These are phyloP conservation scores for Udeniomyces megalosporus DNA, from an alignment of 768 basidiomycete genomes.

Conservation along the genomic window DNA sequence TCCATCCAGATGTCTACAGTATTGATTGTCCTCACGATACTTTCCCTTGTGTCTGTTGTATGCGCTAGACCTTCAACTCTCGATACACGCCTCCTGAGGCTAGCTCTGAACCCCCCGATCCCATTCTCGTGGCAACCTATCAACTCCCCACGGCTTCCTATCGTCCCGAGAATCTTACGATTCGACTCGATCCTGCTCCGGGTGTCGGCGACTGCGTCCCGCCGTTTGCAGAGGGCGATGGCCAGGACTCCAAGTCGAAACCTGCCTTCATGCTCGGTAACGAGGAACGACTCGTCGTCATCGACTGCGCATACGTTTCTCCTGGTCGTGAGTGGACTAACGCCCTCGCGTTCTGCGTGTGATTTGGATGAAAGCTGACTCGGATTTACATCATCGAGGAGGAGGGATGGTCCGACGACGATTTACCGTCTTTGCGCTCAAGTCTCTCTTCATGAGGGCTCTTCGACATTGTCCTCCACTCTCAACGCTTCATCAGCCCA, in stretches of 20 bases:
- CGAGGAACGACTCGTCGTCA: slow-evolving; percentile 3
- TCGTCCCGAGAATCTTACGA: background rate
- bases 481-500: background rate
- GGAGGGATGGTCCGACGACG: background rate
- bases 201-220: slow-evolving; percentile 6
- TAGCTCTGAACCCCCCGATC: background rate
- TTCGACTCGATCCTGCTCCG: slow-evolving; percentile 14
- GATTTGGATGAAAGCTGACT: background rate
- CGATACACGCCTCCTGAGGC: background rate
- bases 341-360: background rate
- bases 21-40: background rate
- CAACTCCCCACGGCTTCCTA: background rate
- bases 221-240: slow-evolving; percentile 11
- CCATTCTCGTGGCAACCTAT: slow-evolving; percentile 4
- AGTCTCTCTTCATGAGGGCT: slow-evolving; percentile 7
- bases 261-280: slow-evolving; percentile 10
- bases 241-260: background rate
- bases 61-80: slow-evolving; percentile 7
- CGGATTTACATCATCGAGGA: background rate
- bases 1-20: background rate
- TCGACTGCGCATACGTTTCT: background rate
- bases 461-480: slow-evolving; percentile 10
- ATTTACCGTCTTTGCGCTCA: slow-evolving; percentile 9
- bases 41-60: background rate
- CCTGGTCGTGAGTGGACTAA: background rate